Evolutionary conservation across 2,329 filamentous ascomycete genomes (phyloP), one percentile per base, ranked within the genome.

Genomic region (Fusarium protoensiforme): DNA sequence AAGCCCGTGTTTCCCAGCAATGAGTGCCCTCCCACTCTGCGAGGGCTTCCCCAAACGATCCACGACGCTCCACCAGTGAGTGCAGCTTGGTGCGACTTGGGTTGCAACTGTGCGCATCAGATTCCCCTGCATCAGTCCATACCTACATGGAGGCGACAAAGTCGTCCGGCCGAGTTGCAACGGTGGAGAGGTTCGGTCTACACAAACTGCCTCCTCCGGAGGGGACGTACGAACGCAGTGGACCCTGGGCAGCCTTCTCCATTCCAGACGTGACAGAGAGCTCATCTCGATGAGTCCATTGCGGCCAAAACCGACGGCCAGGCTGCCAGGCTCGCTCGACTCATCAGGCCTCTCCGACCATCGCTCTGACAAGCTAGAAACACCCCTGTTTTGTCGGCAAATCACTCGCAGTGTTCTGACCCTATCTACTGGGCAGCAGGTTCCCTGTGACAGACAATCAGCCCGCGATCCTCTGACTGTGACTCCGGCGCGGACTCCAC

Each of bases 71-170:
- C 62, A 58, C 65, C 62, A 65, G 57, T 54, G 9, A 36, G 59
- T 69, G 59, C 43, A 61, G 43, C 41, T 65, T 58, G 39, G 58
- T 68, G 62, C 63, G 36, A 67, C 62, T 68, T 62, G 43, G 39
- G 36, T 61, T 61, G 65, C 66, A 58, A 62, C 68, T 68, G 64
- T 62, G 53, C 38, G 46, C 65, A 58, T 60, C 51, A 33, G 61
- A 61, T 70, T 74, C 62, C 65, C 72, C 54, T 72, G 58, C 57
- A 62, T 71, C 62, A 43, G 69, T 69, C 53, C 62, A 70, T 66
- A 57, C 64, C 41, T 67, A 35, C 64, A 57, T 64, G 18, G 29
- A 64, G 65, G 22, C 35, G 35, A 48, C 51, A 41, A 35, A 56
- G 51, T 64, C 51, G 33, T 53, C 60, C 31, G 60, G 60, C 43